phyloP scores from a whole-genome alignment of 192 early-diverging fungal species.

The Coemansia sp. region DNA sequence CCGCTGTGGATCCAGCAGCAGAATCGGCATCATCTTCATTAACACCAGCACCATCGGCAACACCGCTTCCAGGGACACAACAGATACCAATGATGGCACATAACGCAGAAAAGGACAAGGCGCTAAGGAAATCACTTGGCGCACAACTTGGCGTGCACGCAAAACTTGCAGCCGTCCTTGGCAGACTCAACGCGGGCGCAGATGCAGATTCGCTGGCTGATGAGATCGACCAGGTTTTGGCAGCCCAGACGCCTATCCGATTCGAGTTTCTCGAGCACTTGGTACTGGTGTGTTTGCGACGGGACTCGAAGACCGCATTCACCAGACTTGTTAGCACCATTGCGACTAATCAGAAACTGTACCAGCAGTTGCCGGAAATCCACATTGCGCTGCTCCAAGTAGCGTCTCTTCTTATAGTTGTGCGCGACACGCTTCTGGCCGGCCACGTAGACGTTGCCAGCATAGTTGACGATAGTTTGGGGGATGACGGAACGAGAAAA shows the following conservation, averaged over 20 bases:
- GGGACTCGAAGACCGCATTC: constrained; percentile 21
- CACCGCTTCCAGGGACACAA: not conserved
- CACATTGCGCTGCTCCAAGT: constrained; percentile 35
- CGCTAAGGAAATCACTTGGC: constrained; percentile 10
- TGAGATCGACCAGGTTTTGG: constrained; percentile 26
- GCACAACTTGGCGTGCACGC: constrained; percentile 26
- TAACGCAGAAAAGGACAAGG: constrained; percentile 34
- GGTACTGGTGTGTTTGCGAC: constrained; percentile 20
- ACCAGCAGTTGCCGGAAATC: constrained; percentile 44
- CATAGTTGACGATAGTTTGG: not conserved
- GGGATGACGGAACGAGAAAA: too few relatives aligned
- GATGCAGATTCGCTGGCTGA: constrained; percentile 6
- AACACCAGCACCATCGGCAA: not conserved
- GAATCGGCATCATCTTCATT: too few relatives aligned
- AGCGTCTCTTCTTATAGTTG: constrained; percentile 28
- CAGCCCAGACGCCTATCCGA: constrained; percentile 22
- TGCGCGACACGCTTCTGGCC: constrained; percentile 25
- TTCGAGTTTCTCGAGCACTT: constrained; percentile 47
- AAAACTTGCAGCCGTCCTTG: constrained; percentile 19
- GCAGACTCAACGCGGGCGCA: constrained; percentile 16
- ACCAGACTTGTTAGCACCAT: constrained; percentile 25
- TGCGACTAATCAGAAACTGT: constrained; percentile 34
- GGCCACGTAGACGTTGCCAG: constrained; percentile 19
- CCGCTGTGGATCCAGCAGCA: not conserved
- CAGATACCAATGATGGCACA: constrained; percentile 20